Percentiles rank a stretch among this genome's conserved stretches.
These are phyloP conservation scores for Fragaria ananassa DNA, from an alignment of 306 rosid species.

Conservation along the genomic window DNA sequence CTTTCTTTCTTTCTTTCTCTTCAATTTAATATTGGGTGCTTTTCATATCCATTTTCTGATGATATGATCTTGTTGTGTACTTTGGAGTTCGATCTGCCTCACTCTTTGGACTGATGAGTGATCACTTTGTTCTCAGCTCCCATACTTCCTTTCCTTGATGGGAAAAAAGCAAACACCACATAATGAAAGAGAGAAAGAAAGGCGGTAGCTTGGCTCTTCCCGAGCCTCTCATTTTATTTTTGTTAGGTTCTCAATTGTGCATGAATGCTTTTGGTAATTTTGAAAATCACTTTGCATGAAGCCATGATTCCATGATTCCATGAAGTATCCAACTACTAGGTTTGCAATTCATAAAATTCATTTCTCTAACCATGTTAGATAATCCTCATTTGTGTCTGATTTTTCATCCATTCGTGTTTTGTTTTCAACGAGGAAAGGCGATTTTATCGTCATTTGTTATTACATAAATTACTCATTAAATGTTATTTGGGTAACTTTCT, in stretches of 20 bases:
- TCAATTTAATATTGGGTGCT: not conserved
- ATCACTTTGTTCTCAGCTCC: not conserved
- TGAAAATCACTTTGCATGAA: not conserved
- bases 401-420: no score
- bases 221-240: not conserved
- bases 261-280: not conserved
- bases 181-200: not conserved
- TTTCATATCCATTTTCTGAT: not conserved
- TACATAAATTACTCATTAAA: no score
- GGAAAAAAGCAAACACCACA: constrained; percentile 26
- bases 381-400: no score
- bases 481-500: no score
- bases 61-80: constrained; percentile 31
- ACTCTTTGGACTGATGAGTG: constrained; percentile 12
- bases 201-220: constrained; percentile 2
- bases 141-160: constrained; percentile 16
- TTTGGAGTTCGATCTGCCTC: constrained; percentile 43
- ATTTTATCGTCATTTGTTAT: no score
- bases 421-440: no score
- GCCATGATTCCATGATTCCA: no score
- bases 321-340: not conserved
- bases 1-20: constrained; percentile 7
- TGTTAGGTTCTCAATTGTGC: not conserved
- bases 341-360: no score
- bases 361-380: no score